These are phyloP conservation scores for Arthrobotrys entomopaga DNA, from an alignment of 2,329 filamentous ascomycete genomes.

Conservation along the genomic window DNA sequence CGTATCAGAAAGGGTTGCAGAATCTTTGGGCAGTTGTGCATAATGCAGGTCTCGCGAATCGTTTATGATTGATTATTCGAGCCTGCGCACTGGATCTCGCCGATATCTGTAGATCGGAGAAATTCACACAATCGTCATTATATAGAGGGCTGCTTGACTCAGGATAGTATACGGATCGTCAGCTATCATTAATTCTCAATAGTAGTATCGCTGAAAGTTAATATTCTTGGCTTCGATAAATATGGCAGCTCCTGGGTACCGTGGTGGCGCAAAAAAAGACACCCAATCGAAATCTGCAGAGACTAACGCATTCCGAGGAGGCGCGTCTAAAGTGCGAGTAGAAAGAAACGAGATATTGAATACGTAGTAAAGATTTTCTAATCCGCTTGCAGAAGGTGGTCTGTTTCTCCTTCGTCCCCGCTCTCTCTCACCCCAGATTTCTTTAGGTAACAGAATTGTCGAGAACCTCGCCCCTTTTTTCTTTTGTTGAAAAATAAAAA, in stretches of 20 bases:
- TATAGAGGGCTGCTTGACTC: too few relatives aligned
- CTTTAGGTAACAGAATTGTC: conserved; percentile 45
- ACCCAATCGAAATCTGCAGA: background rate
- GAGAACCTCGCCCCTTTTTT: conserved; percentile 12
- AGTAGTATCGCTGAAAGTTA: too few relatives aligned
- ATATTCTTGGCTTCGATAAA: background rate
- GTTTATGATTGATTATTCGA: conserved; percentile 1
- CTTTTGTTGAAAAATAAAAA: conserved; percentile 4
- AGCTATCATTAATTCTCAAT: too few relatives aligned
- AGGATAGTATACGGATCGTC: too few relatives aligned
- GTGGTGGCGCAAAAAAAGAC: background rate
- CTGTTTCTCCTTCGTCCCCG: conserved; percentile 7
- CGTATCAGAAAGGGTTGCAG: too few relatives aligned
- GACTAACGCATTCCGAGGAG: conserved; percentile 1
- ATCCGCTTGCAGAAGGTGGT: conserved; percentile 46
- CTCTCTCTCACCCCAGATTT: conserved; percentile 5
- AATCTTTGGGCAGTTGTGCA: too few relatives aligned
- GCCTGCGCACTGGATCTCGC: background rate
- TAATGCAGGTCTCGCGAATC: conserved; percentile 33
- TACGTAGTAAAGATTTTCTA: conserved; percentile 12
- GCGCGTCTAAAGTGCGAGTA: background rate
- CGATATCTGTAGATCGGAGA: conserved; percentile 5
- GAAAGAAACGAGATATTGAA: background rate
- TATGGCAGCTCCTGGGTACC: conserved; percentile 9
- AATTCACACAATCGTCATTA: too few relatives aligned